Evolutionary conservation across 1,284 basidiomycete genomes (phyloP).

Genomic region (Phylloporus sp.): DNA sequence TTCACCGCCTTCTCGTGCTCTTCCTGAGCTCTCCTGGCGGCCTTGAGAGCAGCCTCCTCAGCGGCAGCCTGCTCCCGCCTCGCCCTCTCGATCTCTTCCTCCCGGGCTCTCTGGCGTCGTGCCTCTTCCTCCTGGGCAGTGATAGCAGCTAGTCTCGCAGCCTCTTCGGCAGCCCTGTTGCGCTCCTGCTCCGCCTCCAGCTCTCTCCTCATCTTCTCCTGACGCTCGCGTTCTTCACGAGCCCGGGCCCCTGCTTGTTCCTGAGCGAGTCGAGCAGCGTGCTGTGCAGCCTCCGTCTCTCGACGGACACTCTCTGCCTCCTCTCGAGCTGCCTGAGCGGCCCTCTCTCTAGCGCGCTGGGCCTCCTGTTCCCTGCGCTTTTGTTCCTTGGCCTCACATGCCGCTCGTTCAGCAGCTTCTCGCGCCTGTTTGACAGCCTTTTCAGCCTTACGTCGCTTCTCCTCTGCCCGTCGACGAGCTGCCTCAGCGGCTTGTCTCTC

Average conservation of each 20-base stretch:
- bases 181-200: slow-evolving; percentile 34
- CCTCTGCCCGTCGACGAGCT: slow-evolving; percentile 34
- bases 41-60: slow-evolving; percentile 31
- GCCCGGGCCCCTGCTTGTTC: slow-evolving; percentile 36
- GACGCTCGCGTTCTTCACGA: slow-evolving; percentile 34
- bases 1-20: slow-evolving; percentile 32
- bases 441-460: slow-evolving; percentile 31
- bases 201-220: slow-evolving; percentile 29
- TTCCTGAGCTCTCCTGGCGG: slow-evolving; percentile 29
- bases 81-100: slow-evolving; percentile 32
- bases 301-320: slow-evolving; percentile 34
- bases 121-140: slow-evolving; percentile 36
- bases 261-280: slow-evolving; percentile 31
- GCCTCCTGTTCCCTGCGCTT: slow-evolving; percentile 28
- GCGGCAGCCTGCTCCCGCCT: slow-evolving; percentile 32
- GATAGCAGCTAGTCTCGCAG: slow-evolving; percentile 34
- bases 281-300: slow-evolving; percentile 28
- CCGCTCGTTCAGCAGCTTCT: slow-evolving; percentile 34
- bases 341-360: slow-evolving; percentile 29
- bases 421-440: slow-evolving; percentile 29
- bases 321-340: slow-evolving; percentile 33
- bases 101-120: slow-evolving; percentile 29
- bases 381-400: slow-evolving; percentile 32
- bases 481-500: slow-evolving; percentile 30
- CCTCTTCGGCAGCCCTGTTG: slow-evolving; percentile 27